These are phyloP conservation scores for Aquilaria sinensis DNA, from an alignment of 345 rosid species.

Conservation along the genomic window DNA sequence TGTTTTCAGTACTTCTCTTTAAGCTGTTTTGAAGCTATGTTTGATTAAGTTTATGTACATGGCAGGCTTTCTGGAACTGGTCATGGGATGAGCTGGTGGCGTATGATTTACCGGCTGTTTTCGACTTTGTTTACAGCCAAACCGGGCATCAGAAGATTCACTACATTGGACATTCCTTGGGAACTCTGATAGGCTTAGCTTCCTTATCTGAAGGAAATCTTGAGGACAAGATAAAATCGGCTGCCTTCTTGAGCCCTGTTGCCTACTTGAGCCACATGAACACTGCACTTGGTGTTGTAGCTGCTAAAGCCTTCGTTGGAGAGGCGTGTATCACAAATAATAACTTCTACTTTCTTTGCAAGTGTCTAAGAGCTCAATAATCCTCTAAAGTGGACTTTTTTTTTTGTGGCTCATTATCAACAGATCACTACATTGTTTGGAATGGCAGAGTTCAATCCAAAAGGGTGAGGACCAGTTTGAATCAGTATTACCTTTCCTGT, in stretches of 20 bases:
- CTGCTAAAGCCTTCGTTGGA: constrained; percentile 64
- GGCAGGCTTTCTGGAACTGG: constrained; percentile 87
- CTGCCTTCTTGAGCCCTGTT: constrained; percentile 75
- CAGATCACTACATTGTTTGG: constrained; percentile 55
- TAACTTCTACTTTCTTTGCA: not conserved
- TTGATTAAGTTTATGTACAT: not conserved
- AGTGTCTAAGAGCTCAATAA: not conserved
- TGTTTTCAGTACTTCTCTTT: constrained; percentile 3
- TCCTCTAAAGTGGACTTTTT: not conserved
- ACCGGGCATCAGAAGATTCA: constrained; percentile 62
- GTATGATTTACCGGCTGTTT: constrained; percentile 70
- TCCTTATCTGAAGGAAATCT: constrained; percentile 71
- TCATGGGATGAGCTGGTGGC: constrained; percentile 85
- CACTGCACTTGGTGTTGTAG: constrained; percentile 52
- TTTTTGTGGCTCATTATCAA: constrained; percentile 4
- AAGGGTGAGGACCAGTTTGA: constrained; percentile 36
- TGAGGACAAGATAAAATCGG: constrained; percentile 55
- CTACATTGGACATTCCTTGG: constrained; percentile 92
- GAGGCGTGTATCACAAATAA: constrained; percentile 39
- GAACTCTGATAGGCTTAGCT: constrained; percentile 71
- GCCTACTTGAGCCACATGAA: constrained; percentile 92
- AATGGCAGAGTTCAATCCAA: constrained; percentile 75
- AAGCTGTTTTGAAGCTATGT: not conserved
- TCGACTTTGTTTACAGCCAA: constrained; percentile 42
- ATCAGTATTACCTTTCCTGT: not conserved